Evolutionary conservation across 2,329 filamentous ascomycete species (phyloP).

Genomic region (Colletotrichum musicola): DNA sequence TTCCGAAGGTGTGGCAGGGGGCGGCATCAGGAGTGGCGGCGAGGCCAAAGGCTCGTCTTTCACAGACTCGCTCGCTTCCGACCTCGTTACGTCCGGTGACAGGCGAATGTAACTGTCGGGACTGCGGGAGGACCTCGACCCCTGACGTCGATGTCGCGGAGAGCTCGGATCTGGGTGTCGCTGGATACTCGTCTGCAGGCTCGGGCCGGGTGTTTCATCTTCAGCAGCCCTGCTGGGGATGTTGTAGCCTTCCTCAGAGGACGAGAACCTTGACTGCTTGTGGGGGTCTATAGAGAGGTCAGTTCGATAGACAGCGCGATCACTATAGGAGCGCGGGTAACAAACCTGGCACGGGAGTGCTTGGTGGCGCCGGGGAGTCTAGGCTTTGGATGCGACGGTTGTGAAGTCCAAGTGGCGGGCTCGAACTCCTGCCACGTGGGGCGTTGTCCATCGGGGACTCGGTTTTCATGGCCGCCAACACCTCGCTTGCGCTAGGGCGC

Average conservation of each 20-base stretch:
- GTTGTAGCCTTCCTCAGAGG: constrained; percentile 48
- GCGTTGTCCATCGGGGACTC: constrained; percentile 66
- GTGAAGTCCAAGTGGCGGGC: constrained; percentile 55
- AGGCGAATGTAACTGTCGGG: constrained; percentile 51
- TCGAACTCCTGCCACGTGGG: constrained; percentile 48
- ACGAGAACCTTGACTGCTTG: constrained; percentile 46
- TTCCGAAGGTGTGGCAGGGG: constrained; percentile 54
- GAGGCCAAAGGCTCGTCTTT: constrained; percentile 41
- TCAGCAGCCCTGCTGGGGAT: constrained; percentile 41
- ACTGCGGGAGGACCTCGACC: constrained; percentile 56
- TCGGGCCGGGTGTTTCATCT: constrained; percentile 45
- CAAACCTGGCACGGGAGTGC: constrained; percentile 62
- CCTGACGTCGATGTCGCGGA: constrained; percentile 40
- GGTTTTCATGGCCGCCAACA: constrained; percentile 81
- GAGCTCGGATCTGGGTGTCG: constrained; percentile 48
- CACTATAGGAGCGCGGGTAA: constrained; percentile 27
- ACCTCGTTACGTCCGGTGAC: constrained; percentile 46
- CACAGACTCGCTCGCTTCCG: constrained; percentile 34
- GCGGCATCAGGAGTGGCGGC: constrained; percentile 64
- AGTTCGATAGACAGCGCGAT: constrained; percentile 35
- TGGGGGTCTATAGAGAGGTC: constrained; percentile 45
- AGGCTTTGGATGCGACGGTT: constrained; percentile 66
- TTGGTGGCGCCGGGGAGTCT: constrained; percentile 64
- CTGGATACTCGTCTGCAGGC: constrained; percentile 47
- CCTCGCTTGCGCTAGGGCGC: constrained; percentile 87